Percentiles rank a stretch among this genome's conserved stretches.
phyloP scores from a whole-genome alignment of 169 alveolate species.

The Plasmodium ovale region DNA sequence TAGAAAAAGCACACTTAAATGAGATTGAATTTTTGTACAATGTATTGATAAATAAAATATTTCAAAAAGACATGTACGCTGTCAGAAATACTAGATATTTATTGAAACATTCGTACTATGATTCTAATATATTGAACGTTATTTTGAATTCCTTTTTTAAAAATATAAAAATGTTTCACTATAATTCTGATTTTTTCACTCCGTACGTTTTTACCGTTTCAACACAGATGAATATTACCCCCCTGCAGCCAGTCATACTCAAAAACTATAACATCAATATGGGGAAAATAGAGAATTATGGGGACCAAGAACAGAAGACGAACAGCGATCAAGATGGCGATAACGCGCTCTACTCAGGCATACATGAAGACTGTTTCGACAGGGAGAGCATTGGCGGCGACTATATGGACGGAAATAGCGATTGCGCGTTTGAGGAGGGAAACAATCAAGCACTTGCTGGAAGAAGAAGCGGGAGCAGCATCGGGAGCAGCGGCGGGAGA shows the following conservation, averaged over 20 bases:
- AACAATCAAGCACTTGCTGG: background rate
- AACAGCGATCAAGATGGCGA: background rate
- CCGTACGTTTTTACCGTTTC: constrained; percentile 89
- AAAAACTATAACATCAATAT: constrained; percentile 78
- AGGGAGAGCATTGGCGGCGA: background rate
- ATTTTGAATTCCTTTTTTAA: constrained; percentile 81
- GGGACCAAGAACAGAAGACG: background rate
- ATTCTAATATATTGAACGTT: constrained; percentile 80
- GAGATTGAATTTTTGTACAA: constrained; percentile 85
- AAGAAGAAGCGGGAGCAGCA: background rate
- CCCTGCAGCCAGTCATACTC: constrained; percentile 86
- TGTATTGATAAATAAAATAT: constrained; percentile 84
- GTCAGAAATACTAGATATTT: constrained; percentile 84
- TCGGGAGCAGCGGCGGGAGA: background rate
- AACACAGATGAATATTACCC: constrained; percentile 82
- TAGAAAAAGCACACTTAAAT: constrained; percentile 84
- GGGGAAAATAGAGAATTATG: constrained; percentile 2
- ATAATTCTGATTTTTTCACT: constrained; percentile 84
- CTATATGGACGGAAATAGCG: background rate
- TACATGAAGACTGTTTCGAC: background rate
- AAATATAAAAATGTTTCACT: constrained; percentile 85
- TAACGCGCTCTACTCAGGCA: background rate
- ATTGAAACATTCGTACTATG: constrained; percentile 87
- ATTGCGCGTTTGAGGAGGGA: background rate
- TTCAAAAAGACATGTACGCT: constrained; percentile 83